Base-by-base conservation (phyloP, 768 basidiomycete species). In the Naganishia vaughanmartiniae region DNA sequence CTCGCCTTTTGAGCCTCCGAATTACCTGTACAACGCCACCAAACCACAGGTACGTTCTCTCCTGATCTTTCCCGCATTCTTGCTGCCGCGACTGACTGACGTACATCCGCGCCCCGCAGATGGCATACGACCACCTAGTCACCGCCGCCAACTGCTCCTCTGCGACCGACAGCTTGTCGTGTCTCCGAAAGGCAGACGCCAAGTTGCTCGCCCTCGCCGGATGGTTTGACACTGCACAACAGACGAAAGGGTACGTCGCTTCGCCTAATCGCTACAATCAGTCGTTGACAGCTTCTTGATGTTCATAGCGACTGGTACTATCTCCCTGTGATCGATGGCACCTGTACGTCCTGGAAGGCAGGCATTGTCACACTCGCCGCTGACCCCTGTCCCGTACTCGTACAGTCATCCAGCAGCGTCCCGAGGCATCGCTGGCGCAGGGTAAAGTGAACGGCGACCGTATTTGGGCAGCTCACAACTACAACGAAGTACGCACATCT, bases 111-210 rank as follows among this genome's bases (percentile, higher is more conserved):
- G 69, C 72, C 24, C 77, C 73, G 73, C 54, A 77, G 55, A 70
- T 26, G 14, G 73, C 74, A 26, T 80, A 77, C 72, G 73, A 76
- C 42, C 51, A 65, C 60, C 54, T 78, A 30, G 71, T 74, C 30
- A 28, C 26, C 7, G 65, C 63, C 14, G 72, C 75, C 66, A 72
- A 70, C 53, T 79, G 78, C 57, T 48, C 73, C 34, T 12, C 6
- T 9, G 19, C 67, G 7, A 6, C 11, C 14, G 67, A 68, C 45
- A 68, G 54, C 2, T 31, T 68, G 34, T 11, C 21, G 1, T 68
- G 67, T 57, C 26, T 68, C 15, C 54, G 67, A 33, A 45, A 56
- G 14, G 39, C 26, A 26, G 67, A 68, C 21, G 54, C 67, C 24
- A 30, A 39, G 67, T 42, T 46, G 54, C 36, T 68, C 3, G 34